Conservation (phyloP, 176 grass and related monocot species). For the Areca catechu region DNA sequence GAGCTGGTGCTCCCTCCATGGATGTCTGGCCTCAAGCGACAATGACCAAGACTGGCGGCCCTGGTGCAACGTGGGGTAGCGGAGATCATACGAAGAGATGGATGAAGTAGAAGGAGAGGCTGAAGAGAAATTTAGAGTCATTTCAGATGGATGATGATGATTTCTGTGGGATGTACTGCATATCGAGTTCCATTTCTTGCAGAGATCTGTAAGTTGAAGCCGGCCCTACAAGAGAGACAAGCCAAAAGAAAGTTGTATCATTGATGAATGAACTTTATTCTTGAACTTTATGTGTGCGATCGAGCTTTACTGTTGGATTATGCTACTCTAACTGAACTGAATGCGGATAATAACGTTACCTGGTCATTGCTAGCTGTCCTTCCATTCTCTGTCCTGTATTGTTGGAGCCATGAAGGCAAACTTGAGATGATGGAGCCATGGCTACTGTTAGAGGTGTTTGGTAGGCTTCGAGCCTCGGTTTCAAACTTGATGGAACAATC, state of each 20-base stretch:
- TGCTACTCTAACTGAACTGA: no score
- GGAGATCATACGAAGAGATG: constrained; percentile 18
- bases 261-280: no score
- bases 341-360: neutral
- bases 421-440: constrained; percentile 3
- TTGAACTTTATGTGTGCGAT: no score
- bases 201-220: neutral
- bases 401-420: constrained; percentile 42
- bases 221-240: neutral
- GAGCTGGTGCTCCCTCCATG: constrained; percentile 13
- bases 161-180: neutral
- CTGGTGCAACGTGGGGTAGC: constrained; percentile 16
- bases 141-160: neutral
- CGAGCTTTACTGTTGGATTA: no score
- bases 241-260: neutral
- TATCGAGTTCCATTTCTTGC: constrained; percentile 1
- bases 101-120: constrained; percentile 7
- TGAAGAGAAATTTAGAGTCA: neutral
- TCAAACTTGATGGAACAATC: constrained; percentile 11
- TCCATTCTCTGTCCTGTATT: constrained; percentile 24
- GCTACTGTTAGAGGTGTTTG: neutral
- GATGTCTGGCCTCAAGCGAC: constrained; percentile 20
- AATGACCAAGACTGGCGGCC: constrained; percentile 28
- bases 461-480: constrained; percentile 5
- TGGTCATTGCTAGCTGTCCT: neutral